Evolutionary conservation across 2,329 filamentous ascomycete species (phyloP), one percentile per base, ranked within the genome.

Genomic region (Xylariaceae sp.): DNA sequence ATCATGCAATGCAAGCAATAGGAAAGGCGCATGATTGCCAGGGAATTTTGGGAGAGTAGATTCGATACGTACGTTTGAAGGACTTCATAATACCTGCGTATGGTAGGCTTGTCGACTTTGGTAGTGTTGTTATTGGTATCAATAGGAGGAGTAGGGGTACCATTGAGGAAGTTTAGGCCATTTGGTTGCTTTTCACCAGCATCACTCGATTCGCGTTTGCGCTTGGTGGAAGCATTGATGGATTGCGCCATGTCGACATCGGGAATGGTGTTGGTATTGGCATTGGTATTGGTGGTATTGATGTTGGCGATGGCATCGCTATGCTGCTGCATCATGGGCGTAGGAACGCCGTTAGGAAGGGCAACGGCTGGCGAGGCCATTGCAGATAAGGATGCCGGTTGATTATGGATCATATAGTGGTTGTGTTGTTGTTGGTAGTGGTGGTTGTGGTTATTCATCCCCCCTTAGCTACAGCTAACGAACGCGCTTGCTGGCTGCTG

Each of bases 341-440:
- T 54, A 54, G 65, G 44, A 40, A 64, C 61, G 54, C 68, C 67
- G 55, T 70, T 71, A 10, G 64, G 57, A 50, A 67, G 52, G 57
- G 67, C 63, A 59, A 71, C 65, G 61, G 63, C 64, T 40, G 68
- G 56, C 54, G 69, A 70, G 56, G 68, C 68, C 69, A 71, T 71
- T 50, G 52, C 60, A 20, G 44, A 44, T 44, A 37, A 37, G 6
- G 32, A 37, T 48, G 40, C 41, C 14, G 14, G 32, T 3, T 16
- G 32, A 16, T 37, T 60, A 44, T 44, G 54, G n/a, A n/a, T n/a
- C n/a, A n/a, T n/a, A n/a, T 44, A 44, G n/a, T 16, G 14, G 18
- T 16, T 42, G 41, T 21, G 60, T 44, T 56, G 52, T 40, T 37
- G 56, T 45, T 52, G 40, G 29, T 42, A 40, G n/a, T 49, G 41